phyloP scores from a whole-genome alignment of 1,284 basidiomycete species.

The Malassezia cuniculi region DNA sequence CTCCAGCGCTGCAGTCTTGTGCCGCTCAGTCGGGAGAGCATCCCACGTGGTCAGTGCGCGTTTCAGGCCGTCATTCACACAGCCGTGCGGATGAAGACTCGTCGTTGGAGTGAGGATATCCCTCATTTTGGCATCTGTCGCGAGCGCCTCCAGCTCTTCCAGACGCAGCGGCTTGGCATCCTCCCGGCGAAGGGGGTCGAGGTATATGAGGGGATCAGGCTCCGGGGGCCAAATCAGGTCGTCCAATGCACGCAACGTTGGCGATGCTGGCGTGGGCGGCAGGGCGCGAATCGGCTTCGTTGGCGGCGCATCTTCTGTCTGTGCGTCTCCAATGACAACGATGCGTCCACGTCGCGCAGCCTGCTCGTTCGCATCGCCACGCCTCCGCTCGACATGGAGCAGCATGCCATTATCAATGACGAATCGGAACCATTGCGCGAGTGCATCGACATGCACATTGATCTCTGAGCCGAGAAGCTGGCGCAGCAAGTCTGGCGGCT shows the following conservation, averaged over 20 bases:
- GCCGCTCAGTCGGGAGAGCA: constrained; percentile 28
- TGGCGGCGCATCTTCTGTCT: not conserved
- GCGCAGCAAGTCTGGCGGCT: constrained; percentile 33
- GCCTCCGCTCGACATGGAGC: constrained; percentile 62
- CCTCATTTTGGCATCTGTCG: constrained; percentile 27
- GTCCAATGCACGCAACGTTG: constrained; percentile 23
- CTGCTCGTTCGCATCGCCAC: constrained; percentile 62
- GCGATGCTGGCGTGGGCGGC: constrained; percentile 19
- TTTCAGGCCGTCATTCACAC: constrained; percentile 18
- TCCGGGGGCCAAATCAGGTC: constrained; percentile 34
- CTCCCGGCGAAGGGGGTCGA: constrained; percentile 37
- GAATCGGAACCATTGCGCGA: constrained; percentile 85
- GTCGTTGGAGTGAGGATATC: constrained; percentile 23
- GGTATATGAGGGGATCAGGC: constrained; percentile 38
- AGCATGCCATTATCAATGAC: constrained; percentile 84
- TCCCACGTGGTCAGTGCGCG: constrained; percentile 32
- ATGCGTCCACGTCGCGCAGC: constrained; percentile 25
- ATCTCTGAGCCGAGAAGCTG: constrained; percentile 75
- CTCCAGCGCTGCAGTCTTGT: constrained; percentile 37
- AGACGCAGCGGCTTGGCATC: constrained; percentile 37
- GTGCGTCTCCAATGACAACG: constrained; percentile 11
- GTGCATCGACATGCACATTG: constrained; percentile 72
- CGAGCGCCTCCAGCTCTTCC: constrained; percentile 26
- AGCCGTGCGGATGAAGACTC: constrained; percentile 20
- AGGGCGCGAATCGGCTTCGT: not conserved